A percentile compares a stretch with the other conserved stretches of the same genome.
Conservation (phyloP, 2,329 filamentous ascomycete species). For the Aureobasidium sp. region DNA sequence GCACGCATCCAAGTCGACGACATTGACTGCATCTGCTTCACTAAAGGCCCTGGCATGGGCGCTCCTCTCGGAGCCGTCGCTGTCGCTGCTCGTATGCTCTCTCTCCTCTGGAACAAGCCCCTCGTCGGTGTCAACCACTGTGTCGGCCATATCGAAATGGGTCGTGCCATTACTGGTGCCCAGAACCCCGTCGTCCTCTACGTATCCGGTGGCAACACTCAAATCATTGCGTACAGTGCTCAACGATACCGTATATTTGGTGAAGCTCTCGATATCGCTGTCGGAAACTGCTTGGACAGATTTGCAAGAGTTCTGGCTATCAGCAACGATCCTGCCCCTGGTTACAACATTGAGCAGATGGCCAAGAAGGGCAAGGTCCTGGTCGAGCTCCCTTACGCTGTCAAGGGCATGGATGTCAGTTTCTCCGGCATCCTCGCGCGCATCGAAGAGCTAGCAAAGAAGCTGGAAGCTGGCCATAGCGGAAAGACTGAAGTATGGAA, state of each 20-base stretch:
- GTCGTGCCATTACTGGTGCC: conserved; percentile 82
- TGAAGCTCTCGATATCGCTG: conserved; percentile 93
- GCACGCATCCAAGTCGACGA: conserved; percentile 57
- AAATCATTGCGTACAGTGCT: conserved; percentile 94
- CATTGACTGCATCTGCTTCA: conserved; percentile 92
- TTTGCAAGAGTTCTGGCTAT: conserved; percentile 89
- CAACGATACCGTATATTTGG: conserved; percentile 96
- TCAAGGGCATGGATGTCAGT: conserved; percentile 98
- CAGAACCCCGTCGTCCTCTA: conserved; percentile 91
- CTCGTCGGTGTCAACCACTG: conserved; percentile 96
- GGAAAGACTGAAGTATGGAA: conserved; percentile 22
- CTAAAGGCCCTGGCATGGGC: conserved; percentile 92
- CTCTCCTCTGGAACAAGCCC: conserved; percentile 78
- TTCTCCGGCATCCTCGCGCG: conserved; percentile 87
- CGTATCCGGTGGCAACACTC: conserved; percentile 91
- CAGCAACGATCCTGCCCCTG: conserved; percentile 90
- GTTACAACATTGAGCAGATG: conserved; percentile 96
- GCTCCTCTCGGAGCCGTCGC: conserved; percentile 83
- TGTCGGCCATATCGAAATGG: conserved; percentile 98
- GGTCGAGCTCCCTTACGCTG: conserved; percentile 85
- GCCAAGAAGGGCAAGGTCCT: conserved; percentile 66
- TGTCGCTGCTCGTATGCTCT: conserved; percentile 72
- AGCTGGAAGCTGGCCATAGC: conserved; percentile 43
- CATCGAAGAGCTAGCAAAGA: conserved; percentile 71
- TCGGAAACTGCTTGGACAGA: conserved; percentile 93